Evolutionary conservation across 1,284 basidiomycete species (phyloP).

Genomic region (Moesziomyces antarcticus): DNA sequence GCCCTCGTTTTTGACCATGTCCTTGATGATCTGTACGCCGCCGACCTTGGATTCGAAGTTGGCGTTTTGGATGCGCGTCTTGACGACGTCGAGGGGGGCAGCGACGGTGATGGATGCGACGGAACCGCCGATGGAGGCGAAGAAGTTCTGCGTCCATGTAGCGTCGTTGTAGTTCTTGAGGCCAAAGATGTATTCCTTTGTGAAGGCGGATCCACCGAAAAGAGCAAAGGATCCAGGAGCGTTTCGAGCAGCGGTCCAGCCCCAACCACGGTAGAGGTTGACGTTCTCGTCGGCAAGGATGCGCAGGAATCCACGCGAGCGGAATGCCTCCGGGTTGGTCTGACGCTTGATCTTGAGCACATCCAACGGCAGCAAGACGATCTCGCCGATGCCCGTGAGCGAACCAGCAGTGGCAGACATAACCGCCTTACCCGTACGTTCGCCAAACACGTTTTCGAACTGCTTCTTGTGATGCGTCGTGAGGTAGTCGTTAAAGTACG

Average conservation of each 20-base stretch:
- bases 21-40: conserved; percentile 86
- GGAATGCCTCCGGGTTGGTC: conserved; percentile 66
- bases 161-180: conserved; percentile 89
- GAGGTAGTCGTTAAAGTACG: conserved; percentile 94
- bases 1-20: conserved; percentile 89
- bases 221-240: conserved; percentile 91
- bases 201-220: conserved; percentile 92
- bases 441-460: conserved; percentile 89
- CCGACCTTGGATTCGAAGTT: conserved; percentile 91
- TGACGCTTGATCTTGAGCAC: conserved; percentile 95
- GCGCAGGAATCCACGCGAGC: conserved; percentile 79
- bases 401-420: conserved; percentile 90
- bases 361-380: conserved; percentile 92
- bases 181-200: conserved; percentile 92
- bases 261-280: conserved; percentile 94
- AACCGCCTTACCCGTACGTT: conserved; percentile 93
- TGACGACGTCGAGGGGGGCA: conserved; percentile 94
- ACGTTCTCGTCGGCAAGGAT: conserved; percentile 91
- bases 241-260: conserved; percentile 98
- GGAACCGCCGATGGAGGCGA: conserved; percentile 89
- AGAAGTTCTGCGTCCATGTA: conserved; percentile 85
- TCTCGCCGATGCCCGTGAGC: conserved; percentile 81
- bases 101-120: conserved; percentile 95
- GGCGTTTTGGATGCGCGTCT: conserved; percentile 89
- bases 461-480: conserved; percentile 78